These are phyloP conservation scores for Candida tunisiensis DNA, from an alignment of 1,139 yeast species.

Conservation along the genomic window DNA sequence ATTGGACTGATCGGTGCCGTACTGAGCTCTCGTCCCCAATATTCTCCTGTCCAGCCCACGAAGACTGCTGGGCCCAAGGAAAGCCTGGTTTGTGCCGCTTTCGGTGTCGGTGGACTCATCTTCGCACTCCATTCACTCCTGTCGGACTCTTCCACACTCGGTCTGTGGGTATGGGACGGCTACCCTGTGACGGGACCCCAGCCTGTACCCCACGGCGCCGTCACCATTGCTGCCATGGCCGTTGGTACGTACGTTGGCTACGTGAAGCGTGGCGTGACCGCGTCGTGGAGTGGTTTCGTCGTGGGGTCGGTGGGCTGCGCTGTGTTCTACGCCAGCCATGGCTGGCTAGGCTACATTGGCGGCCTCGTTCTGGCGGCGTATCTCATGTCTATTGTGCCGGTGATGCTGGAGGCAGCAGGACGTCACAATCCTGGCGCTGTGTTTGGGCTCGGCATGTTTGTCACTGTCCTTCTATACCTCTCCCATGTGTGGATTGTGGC, in stretches of 20 bases:
- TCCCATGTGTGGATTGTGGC: constrained; percentile 97
- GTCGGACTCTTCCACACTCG: constrained; percentile 71
- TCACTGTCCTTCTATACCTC: constrained; percentile 40
- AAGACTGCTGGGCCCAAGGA: constrained; percentile 13
- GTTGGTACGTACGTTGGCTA: constrained; percentile 37
- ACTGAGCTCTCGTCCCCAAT: constrained; percentile 27
- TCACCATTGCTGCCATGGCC: constrained; percentile 43
- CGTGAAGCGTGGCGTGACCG: constrained; percentile 11
- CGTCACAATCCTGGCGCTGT: constrained; percentile 41
- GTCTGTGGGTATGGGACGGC: constrained; percentile 92
- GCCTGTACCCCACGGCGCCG: constrained; percentile 75
- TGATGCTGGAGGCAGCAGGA: constrained; percentile 38
- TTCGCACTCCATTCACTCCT: constrained; percentile 61
- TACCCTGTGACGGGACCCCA: constrained; percentile 77
- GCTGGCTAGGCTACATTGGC: constrained; percentile 79
- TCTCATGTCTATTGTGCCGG: constrained; percentile 45
- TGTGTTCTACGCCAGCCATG: constrained; percentile 32
- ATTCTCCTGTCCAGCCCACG: constrained; percentile 5
- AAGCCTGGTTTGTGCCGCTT: constrained; percentile 29
- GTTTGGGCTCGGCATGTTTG: constrained; percentile 36
- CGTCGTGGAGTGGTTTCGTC: constrained; percentile 10
- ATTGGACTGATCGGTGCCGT: constrained; percentile 51
- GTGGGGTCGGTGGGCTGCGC: constrained; percentile 35
- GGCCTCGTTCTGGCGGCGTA: constrained; percentile 51
- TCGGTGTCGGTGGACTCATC: constrained; percentile 65